Evolutionary conservation across 2,329 filamentous ascomycete genomes (phyloP).

Genomic region (Scytalidium sp.): DNA sequence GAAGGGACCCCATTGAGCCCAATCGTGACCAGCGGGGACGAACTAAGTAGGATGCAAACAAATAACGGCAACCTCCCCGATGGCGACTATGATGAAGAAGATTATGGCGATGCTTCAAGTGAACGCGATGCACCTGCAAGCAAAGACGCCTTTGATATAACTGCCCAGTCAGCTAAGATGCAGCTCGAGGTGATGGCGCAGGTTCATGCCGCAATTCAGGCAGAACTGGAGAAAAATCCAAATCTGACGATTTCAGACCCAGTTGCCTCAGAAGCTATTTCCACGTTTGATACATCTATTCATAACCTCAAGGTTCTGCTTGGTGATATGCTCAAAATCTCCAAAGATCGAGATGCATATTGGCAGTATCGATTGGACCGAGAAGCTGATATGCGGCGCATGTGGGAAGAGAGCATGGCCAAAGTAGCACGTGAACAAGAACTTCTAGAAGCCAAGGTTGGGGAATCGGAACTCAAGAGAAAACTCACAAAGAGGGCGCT

Average conservation of each 20-base stretch:
- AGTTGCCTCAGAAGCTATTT: slow-evolving; percentile 71
- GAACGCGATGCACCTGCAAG: slow-evolving; percentile 72
- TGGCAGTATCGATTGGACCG: slow-evolving; percentile 95
- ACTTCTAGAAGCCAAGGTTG: slow-evolving; percentile 80
- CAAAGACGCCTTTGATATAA: slow-evolving; percentile 96
- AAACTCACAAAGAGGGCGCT: slow-evolving; percentile 86
- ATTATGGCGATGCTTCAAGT: slow-evolving; percentile 78
- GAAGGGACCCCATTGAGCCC: slow-evolving; percentile 48
- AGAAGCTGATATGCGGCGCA: slow-evolving; percentile 84
- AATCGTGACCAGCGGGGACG: slow-evolving; percentile 50
- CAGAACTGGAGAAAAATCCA: slow-evolving; percentile 68
- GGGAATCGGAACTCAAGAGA: slow-evolving; percentile 86
- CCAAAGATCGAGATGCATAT: slow-evolving; percentile 88
- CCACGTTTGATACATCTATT: slow-evolving; percentile 86
- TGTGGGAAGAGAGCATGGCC: slow-evolving; percentile 99
- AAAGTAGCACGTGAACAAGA: slow-evolving; percentile 94
- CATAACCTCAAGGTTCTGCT: slow-evolving; percentile 82
- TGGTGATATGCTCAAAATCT: slow-evolving; percentile 85
- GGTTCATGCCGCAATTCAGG: slow-evolving; percentile 77
- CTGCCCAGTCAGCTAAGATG: slow-evolving; percentile 88
- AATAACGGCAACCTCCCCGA: slow-evolving; percentile 13
- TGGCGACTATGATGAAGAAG: slow-evolving; percentile 66
- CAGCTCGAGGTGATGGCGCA: slow-evolving; percentile 88
- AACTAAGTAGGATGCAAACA: slow-evolving; percentile 24
- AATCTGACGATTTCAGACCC: slow-evolving; percentile 71